Conservation (phyloP, 352 stramenopile species). For the Blastocystis sp. region DNA sequence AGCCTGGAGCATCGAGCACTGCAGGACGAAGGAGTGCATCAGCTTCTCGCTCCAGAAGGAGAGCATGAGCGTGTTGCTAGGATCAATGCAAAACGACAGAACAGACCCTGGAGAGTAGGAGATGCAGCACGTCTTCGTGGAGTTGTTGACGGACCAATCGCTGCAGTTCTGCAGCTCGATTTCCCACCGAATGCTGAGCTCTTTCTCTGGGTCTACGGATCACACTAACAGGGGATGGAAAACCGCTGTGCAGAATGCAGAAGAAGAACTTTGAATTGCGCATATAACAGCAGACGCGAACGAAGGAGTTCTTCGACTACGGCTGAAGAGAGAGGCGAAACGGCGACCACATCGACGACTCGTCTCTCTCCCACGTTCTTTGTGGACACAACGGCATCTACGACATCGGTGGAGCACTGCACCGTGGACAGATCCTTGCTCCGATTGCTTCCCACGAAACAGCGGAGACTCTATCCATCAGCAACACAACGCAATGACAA, state of each 20-base stretch:
- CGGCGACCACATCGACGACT: background rate
- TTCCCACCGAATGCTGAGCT: background rate
- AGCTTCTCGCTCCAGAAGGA: constrained; percentile 27
- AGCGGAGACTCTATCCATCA: constrained; percentile 41
- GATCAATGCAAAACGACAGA: background rate
- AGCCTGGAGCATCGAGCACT: background rate
- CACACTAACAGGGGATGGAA: background rate
- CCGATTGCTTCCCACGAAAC: constrained; percentile 16
- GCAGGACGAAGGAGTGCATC: background rate
- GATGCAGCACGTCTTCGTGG: background rate
- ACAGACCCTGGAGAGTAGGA: background rate
- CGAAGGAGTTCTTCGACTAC: background rate
- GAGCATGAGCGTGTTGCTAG: background rate
- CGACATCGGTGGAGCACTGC: background rate
- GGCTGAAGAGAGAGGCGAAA: background rate
- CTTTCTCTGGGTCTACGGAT: background rate
- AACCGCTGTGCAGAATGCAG: background rate
- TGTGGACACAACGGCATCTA: background rate
- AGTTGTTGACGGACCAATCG: background rate
- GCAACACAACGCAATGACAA: background rate
- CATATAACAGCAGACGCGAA: background rate
- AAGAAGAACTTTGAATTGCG: background rate
- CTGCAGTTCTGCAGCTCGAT: background rate
- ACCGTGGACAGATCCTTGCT: background rate
- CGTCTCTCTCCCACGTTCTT: background rate